A percentile compares a stretch with the other conserved stretches of the same genome.
Evolutionary conservation across 139 green algal species (phyloP).

Genomic region (Volvox africanus): DNA sequence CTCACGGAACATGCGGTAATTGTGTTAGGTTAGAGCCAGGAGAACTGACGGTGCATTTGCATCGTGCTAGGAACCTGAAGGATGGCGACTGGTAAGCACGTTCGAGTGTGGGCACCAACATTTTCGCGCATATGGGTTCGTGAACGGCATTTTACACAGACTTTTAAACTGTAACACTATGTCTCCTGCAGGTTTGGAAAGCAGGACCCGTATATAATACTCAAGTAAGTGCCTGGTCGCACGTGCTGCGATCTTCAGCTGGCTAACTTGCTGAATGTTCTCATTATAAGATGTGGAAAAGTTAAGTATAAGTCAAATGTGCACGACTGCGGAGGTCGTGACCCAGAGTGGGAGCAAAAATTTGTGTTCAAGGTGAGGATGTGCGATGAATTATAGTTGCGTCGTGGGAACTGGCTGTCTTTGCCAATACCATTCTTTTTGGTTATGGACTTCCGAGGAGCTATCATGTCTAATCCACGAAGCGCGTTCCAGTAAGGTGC

Average conservation of each 20-base stretch:
- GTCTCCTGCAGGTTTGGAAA: conserved; percentile 3
- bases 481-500: background rate
- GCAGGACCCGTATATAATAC: conserved; percentile 23
- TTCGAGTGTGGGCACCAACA: background rate
- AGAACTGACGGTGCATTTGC: background rate
- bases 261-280: background rate
- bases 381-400: background rate
- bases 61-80: background rate
- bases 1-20: too few relatives aligned
- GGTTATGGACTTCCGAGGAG: background rate
- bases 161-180: background rate
- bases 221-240: background rate
- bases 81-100: background rate
- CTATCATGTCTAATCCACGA: background rate
- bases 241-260: background rate
- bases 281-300: background rate
- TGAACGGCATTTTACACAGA: background rate
- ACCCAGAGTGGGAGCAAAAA: conserved; percentile 27
- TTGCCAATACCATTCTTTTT: background rate
- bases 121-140: background rate
- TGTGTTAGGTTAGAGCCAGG: background rate
- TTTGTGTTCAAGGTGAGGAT: conserved; percentile 27
- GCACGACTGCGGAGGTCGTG: background rate
- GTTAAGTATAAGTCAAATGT: background rate
- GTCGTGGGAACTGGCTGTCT: background rate